phyloP scores from a whole-genome alignment of 352 stramenopile genomes.

The Detonula confervacea region DNA sequence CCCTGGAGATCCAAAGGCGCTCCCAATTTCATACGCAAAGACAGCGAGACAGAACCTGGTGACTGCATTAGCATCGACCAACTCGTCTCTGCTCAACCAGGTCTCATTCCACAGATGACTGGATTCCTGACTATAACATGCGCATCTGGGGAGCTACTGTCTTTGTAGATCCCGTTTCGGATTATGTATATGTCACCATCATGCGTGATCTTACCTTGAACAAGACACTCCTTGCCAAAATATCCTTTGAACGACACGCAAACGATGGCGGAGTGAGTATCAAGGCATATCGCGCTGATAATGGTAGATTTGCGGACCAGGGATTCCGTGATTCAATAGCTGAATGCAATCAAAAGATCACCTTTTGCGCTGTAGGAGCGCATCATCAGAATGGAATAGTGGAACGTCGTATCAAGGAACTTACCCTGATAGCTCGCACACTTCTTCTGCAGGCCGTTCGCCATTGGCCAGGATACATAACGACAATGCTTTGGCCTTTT shows the following conservation, averaged over 20 bases:
- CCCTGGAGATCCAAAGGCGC: conserved; percentile 4
- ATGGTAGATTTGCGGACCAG: conserved; percentile 35
- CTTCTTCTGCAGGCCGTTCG: conserved; percentile 41
- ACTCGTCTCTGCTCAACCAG: conserved; percentile 16
- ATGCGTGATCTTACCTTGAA: conserved; percentile 12
- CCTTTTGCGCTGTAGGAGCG: conserved; percentile 36
- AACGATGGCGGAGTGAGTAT: neutral
- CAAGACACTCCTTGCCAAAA: conserved; percentile 18
- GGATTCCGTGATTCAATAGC: conserved; percentile 7
- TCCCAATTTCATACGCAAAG: no score
- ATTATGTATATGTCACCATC: conserved; percentile 18
- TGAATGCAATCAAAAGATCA: conserved; percentile 15
- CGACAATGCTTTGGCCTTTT: conserved; percentile 53
- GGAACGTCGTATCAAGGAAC: conserved; percentile 13
- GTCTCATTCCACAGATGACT: conserved; percentile 21
- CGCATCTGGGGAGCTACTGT: conserved; percentile 7
- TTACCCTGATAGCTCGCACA: conserved; percentile 24
- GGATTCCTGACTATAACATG: conserved; percentile 6
- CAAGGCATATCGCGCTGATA: conserved; percentile 39
- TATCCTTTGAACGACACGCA: neutral
- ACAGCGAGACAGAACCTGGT: conserved; percentile 31
- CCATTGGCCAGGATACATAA: conserved; percentile 43
- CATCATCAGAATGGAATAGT: conserved; percentile 7
- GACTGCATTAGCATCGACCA: conserved; percentile 58
- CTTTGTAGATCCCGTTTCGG: conserved; percentile 23